Conservation (phyloP, 257 asterid species). For the Ajuga chamaepitys region DNA sequence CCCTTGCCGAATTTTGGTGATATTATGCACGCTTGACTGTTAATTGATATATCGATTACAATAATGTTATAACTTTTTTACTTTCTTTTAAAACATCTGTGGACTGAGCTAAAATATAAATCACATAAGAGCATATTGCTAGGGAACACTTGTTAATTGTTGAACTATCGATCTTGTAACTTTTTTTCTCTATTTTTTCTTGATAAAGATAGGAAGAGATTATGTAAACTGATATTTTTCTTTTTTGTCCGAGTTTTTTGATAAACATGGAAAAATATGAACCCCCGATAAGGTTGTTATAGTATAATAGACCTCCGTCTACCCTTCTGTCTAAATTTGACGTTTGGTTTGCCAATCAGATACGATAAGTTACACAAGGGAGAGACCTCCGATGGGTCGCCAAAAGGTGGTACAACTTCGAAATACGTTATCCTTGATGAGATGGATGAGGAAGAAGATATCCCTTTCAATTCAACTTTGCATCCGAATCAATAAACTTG, state of each 20-base stretch:
- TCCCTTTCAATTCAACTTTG: conserved; percentile 22
- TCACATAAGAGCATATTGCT: neutral
- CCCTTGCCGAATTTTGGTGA: neutral
- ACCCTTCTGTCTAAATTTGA: neutral
- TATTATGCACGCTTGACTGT: neutral
- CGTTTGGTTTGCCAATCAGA: conserved; percentile 28
- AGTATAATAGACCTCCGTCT: neutral
- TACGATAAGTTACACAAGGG: conserved; percentile 67
- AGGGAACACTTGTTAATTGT: neutral
- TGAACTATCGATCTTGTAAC: neutral
- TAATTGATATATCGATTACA: neutral
- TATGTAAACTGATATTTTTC: neutral
- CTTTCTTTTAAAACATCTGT: neutral
- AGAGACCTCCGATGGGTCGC: conserved; percentile 26
- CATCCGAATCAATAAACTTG: conserved; percentile 18
- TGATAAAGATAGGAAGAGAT: neutral
- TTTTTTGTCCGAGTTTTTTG: neutral
- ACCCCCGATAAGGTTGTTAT: neutral
- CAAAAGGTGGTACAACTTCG: conserved; percentile 28
- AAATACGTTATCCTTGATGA: conserved; percentile 85
- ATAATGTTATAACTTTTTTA: too few species aligned
- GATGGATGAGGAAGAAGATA: conserved; percentile 64
- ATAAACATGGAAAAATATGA: neutral
- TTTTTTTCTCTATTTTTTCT: neutral
- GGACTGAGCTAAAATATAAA: neutral